Percentiles rank a stretch among this genome's conserved stretches.
Evolutionary conservation across 2,329 filamentous ascomycete genomes (phyloP).

Genomic region (Neurospora sp.): DNA sequence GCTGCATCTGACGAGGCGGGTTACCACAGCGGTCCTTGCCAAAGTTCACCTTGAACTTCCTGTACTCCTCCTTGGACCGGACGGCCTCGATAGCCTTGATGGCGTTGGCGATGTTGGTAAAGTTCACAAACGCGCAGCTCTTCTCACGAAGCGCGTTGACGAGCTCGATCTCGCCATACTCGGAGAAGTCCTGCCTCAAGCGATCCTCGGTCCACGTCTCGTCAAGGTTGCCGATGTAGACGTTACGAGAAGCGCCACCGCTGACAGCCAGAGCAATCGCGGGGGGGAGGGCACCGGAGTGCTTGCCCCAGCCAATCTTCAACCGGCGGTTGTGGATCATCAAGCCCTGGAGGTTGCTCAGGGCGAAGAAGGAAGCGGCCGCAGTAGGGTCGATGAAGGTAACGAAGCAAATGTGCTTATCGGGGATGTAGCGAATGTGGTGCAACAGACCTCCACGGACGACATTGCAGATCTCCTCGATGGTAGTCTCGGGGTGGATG

Average conservation of each 20-base stretch:
- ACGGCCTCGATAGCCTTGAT: slow-evolving; percentile 99
- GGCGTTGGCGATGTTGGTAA: slow-evolving; percentile 98
- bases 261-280: slow-evolving; percentile 94
- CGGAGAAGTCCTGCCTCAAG: slow-evolving; percentile 89
- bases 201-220: slow-evolving; percentile 97
- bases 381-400: slow-evolving; percentile 98
- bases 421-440: slow-evolving; percentile 97
- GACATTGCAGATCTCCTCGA: slow-evolving; percentile 99
- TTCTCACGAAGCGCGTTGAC: slow-evolving; percentile 96
- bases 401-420: slow-evolving; percentile 99
- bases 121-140: slow-evolving; percentile 99
- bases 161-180: slow-evolving; percentile 95
- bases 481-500: slow-evolving; percentile 96
- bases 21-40: slow-evolving; percentile 98
- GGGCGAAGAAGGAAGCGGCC: slow-evolving; percentile 91
- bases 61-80: slow-evolving; percentile 90
- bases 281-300: slow-evolving; percentile 89
- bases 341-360: slow-evolving; percentile 92
- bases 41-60: slow-evolving; percentile 99
- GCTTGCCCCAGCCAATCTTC: slow-evolving; percentile 99
- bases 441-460: slow-evolving; percentile 91
- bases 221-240: slow-evolving; percentile 95
- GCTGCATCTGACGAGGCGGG: slow-evolving; percentile 74
- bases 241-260: slow-evolving; percentile 93
- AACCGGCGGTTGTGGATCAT: slow-evolving; percentile 98